Evolutionary conservation across 257 asterid species (phyloP).

Genomic region (Penstemon davidsonii): DNA sequence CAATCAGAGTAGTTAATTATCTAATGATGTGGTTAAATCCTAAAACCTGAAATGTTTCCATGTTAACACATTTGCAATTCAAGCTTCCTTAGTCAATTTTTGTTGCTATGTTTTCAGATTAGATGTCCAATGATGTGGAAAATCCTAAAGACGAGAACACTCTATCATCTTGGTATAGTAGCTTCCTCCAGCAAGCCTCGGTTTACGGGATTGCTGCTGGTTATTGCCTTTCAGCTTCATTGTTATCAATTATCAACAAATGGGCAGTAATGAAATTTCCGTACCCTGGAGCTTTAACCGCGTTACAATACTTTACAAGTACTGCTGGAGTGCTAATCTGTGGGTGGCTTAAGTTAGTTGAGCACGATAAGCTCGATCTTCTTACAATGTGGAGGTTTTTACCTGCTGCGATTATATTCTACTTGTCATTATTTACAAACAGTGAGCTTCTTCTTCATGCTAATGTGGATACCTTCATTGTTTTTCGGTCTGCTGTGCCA

Average conservation of each 20-base stretch:
- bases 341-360: slow-evolving; percentile 67
- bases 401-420: slow-evolving; percentile 91
- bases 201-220: slow-evolving; percentile 93
- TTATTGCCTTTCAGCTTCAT: slow-evolving; percentile 82
- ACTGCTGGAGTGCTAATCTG: slow-evolving; percentile 72
- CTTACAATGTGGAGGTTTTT: slow-evolving; percentile 85
- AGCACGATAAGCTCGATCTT: slow-evolving; percentile 79
- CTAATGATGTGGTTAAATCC: neutral
- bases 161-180: slow-evolving; percentile 46
- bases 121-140: slow-evolving; percentile 80
- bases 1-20: too few species aligned
- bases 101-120: slow-evolving; percentile 31
- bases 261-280: slow-evolving; percentile 99
- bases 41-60: neutral
- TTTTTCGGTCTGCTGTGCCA: slow-evolving; percentile 92
- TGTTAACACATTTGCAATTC: neutral
- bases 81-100: neutral
- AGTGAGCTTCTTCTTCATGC: slow-evolving; percentile 97
- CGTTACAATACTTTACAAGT: slow-evolving; percentile 90
- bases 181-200: slow-evolving; percentile 65
- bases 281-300: slow-evolving; percentile 91
- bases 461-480: slow-evolving; percentile 90
- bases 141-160: slow-evolving; percentile 50
- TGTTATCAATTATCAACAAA: slow-evolving; percentile 86
- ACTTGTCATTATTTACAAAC: slow-evolving; percentile 81